Evolutionary conservation across 106 monocot genomes (phyloP).

Genomic region (Dendrobium nobile): DNA sequence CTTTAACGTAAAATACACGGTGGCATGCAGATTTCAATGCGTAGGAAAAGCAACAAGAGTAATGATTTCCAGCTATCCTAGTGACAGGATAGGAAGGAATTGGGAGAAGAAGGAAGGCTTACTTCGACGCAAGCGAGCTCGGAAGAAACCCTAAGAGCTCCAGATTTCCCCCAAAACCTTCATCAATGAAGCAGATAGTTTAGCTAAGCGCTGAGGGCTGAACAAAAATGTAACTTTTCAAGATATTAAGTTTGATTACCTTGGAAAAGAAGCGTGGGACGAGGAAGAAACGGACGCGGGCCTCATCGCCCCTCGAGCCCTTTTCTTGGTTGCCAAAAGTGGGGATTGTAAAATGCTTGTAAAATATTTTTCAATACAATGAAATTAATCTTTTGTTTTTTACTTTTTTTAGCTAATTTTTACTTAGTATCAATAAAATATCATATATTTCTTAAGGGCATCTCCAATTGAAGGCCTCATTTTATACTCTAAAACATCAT

Average conservation of each 20-base stretch:
- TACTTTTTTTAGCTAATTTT: too few species aligned
- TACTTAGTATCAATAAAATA: too few species aligned
- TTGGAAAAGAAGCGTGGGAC: background rate
- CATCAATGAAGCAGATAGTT: background rate
- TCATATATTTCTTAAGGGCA: too few species aligned
- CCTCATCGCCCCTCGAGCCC: background rate
- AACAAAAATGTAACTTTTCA: background rate
- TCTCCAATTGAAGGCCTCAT: too few species aligned
- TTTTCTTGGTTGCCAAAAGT: too few species aligned
- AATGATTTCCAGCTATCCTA: background rate
- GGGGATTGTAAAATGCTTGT: too few species aligned
- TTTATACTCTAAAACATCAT: too few species aligned
- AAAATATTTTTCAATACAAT: too few species aligned
- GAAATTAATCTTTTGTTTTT: too few species aligned
- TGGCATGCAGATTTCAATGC: constrained; percentile 1
- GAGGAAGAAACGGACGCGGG: background rate
- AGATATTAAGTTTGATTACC: background rate
- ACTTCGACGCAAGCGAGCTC: constrained; percentile 1
- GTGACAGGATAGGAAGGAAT: background rate
- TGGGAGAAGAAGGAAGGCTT: background rate
- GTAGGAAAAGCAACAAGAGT: background rate
- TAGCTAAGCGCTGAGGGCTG: background rate
- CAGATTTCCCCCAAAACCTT: background rate
- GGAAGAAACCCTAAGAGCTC: constrained; percentile 4
- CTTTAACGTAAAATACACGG: background rate